Percentiles rank a stretch among this genome's conserved stretches.
These are phyloP conservation scores for Aureobasidium musti DNA, from an alignment of 2,329 filamentous ascomycete species.

Conservation along the genomic window DNA sequence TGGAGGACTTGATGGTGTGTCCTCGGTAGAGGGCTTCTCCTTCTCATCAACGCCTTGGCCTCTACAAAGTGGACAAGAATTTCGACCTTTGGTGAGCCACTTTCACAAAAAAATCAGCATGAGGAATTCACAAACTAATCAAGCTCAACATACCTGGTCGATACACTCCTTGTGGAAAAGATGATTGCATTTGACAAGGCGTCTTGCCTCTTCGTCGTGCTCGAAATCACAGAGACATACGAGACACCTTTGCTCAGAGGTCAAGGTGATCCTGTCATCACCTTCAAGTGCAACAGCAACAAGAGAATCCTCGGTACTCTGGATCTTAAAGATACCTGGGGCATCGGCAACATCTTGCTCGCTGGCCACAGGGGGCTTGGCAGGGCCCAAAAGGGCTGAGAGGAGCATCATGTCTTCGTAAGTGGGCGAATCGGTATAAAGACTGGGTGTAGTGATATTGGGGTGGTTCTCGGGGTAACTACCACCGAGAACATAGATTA, in stretches of 20 bases:
- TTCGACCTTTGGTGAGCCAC: slow-evolving; percentile 69
- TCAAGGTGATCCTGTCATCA: slow-evolving; percentile 39
- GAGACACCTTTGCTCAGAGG: slow-evolving; percentile 58
- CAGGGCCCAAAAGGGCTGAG: slow-evolving; percentile 66
- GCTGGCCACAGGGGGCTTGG: slow-evolving; percentile 67
- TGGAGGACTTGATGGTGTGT: slow-evolving; percentile 15
- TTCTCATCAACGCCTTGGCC: slow-evolving; percentile 60
- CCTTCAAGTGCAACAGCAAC: slow-evolving; percentile 39
- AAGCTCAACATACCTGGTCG: slow-evolving; percentile 59
- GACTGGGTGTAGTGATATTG: slow-evolving; percentile 67
- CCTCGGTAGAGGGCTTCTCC: slow-evolving; percentile 34
- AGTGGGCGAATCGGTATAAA: slow-evolving; percentile 70
- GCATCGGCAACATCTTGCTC: slow-evolving; percentile 65
- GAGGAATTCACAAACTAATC: neutral
- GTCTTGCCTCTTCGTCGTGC: slow-evolving; percentile 60
- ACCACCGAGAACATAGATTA: slow-evolving; percentile 71
- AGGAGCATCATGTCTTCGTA: slow-evolving; percentile 73
- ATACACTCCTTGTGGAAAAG: slow-evolving; percentile 70
- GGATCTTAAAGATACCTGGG: slow-evolving; percentile 61
- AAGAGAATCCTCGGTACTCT: slow-evolving; percentile 37
- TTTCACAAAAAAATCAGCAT: slow-evolving; percentile 44
- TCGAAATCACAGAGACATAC: slow-evolving; percentile 69
- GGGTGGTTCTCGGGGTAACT: slow-evolving; percentile 71
- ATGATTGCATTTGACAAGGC: slow-evolving; percentile 64
- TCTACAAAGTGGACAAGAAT: slow-evolving; percentile 64